Evolutionary conservation across 106 monocot genomes (phyloP).

Genomic region (Acorus gramineus): DNA sequence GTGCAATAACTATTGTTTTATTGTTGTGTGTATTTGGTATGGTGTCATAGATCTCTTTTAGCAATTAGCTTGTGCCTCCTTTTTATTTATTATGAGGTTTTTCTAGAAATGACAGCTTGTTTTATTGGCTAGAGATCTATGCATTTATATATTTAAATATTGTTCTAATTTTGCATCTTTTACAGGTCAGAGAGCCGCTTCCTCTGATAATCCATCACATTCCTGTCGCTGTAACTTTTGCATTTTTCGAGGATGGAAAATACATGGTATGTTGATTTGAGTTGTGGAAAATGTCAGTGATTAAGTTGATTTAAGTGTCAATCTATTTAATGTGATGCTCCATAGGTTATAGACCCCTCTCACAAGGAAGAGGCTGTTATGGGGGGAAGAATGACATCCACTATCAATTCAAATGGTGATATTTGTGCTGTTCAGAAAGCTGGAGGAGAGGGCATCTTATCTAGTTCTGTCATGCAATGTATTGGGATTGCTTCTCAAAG

Average conservation of each 20-base stretch:
- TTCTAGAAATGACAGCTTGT: no score
- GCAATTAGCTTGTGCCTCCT: no score
- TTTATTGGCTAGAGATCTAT: background rate
- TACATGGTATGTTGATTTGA: conserved; percentile 35
- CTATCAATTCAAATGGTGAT: conserved; percentile 78
- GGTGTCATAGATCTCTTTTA: no score
- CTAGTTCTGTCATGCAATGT: conserved; percentile 61
- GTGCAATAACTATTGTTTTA: background rate
- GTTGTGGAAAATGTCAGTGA: no score
- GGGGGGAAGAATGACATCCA: conserved; percentile 86
- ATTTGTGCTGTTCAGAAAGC: conserved; percentile 90
- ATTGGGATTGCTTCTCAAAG: conserved; percentile 67
- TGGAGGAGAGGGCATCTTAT: conserved; percentile 64
- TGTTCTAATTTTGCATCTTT: background rate
- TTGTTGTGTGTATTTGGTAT: no score
- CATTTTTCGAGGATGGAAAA: conserved; percentile 82
- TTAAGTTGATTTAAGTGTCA: no score
- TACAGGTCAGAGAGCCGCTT: conserved; percentile 81
- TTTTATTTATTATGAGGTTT: background rate
- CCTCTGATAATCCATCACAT: conserved; percentile 83
- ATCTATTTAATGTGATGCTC: no score
- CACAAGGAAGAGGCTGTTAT: conserved; percentile 79
- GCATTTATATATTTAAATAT: conserved; percentile 1
- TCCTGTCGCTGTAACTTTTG: conserved; percentile 92
- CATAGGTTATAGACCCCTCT: conserved; percentile 76